Base-by-base conservation (phyloP, 495 filamentous ascomycete species). In the Aspergillus conjunctus region DNA sequence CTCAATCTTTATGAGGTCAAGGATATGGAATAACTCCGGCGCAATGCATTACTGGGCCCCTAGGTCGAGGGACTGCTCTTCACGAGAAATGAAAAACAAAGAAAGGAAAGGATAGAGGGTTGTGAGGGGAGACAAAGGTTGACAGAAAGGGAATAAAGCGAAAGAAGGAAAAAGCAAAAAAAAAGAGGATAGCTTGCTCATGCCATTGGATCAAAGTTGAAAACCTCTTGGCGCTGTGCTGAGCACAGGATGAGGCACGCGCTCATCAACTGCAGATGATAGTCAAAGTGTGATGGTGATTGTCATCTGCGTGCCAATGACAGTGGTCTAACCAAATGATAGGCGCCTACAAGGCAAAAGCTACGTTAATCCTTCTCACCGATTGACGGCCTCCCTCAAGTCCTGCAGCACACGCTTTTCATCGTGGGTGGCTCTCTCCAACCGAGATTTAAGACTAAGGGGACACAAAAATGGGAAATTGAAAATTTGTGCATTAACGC, bases 341-440 rank as follows among this genome's bases (percentile, higher is more conserved):
- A 67, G 65, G 59, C 65, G 65, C 61, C 61, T 63, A 66, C 46
- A 52, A 54, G 54, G 56, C 63, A 63, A 46, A 62, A 63, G 59
- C 51, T 56, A 45, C 58, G 44, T 50, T 57, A 46, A 53, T 32
- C 21, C 17, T 52, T 59, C 56, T 52, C 51, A 44, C 59, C 59
- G 44, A 56, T 63, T 61, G 49, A 26, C 26, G 49, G 7, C 37
- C 39, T 31, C 34, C 58, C 18, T 54, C 18, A 50, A 32, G 60
- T 58, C 26, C 51, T 22, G 22, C 56, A 56, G 46, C 57, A 58
- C 54, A 61, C 43, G 51, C 21, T 50, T 59, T 21, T 12, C 39
- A 43, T 26, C 55, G 18, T 59, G 49, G 22, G 39, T 59, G 56
- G 34, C 37, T 30, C 52, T 52, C 39, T 49, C 49, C 43, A 51